These are phyloP conservation scores for Pholiota conissans DNA, from an alignment of 768 basidiomycete species.

Conservation along the genomic window DNA sequence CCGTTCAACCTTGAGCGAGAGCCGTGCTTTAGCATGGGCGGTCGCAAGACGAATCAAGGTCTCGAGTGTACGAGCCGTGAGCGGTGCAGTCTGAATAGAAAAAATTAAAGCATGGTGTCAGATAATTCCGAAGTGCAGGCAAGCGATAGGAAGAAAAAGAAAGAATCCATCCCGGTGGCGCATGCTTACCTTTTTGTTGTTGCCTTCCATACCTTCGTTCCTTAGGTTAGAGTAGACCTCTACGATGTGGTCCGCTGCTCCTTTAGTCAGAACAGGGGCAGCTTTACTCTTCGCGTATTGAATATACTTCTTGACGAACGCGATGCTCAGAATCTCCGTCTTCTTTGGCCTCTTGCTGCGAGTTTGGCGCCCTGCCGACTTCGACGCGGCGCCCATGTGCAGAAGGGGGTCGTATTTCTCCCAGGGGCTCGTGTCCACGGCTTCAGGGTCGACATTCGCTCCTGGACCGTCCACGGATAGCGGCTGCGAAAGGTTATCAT, in stretches of 20 bases:
- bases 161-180: slow-evolving; percentile 10
- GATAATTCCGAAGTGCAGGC: background rate
- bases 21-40: slow-evolving; percentile 94
- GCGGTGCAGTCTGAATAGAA: slow-evolving; percentile 78
- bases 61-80: slow-evolving; percentile 98
- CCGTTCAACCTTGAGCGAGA: slow-evolving; percentile 83
- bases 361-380: slow-evolving; percentile 41
- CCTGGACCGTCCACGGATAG: slow-evolving; percentile 84
- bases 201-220: slow-evolving; percentile 90
- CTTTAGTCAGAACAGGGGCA: slow-evolving; percentile 84
- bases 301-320: slow-evolving; percentile 98
- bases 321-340: slow-evolving; percentile 86
- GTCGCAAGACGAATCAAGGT: slow-evolving; percentile 97
- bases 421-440: slow-evolving; percentile 76
- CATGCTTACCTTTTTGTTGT: slow-evolving; percentile 72
- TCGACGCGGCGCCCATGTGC: slow-evolving; percentile 74
- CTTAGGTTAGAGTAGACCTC: slow-evolving; percentile 88
- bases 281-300: slow-evolving; percentile 94
- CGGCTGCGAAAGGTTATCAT: slow-evolving; percentile 86
- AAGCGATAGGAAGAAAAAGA: slow-evolving; percentile 1
- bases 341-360: slow-evolving; percentile 61
- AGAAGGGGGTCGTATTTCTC: slow-evolving; percentile 97
- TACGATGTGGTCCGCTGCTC: slow-evolving; percentile 93
- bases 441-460: slow-evolving; percentile 51
- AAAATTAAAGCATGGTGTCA: background rate